phyloP scores from a whole-genome alignment of 371 early-diverging fungal species.

The Actinomucor elegans region DNA sequence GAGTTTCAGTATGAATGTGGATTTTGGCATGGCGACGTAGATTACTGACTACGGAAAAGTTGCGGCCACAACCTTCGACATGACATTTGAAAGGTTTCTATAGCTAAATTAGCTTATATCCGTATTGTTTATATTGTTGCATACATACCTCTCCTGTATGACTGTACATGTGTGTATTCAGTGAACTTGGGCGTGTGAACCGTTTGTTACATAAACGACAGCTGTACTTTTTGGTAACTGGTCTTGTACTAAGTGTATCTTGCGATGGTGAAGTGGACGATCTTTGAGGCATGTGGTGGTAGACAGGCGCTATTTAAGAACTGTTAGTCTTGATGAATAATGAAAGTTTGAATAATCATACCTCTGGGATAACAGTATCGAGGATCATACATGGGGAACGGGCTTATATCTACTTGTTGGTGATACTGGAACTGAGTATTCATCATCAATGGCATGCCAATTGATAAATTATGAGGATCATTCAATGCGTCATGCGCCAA shows the following conservation, averaged over 20 bases:
- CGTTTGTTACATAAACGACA: constrained; percentile 32
- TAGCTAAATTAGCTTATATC: neutral
- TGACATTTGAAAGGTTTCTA: constrained; percentile 38
- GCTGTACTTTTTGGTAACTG: constrained; percentile 18
- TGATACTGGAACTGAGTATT: no score
- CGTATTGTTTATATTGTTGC: neutral
- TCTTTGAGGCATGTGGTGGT: neutral
- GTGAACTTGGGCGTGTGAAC: constrained; percentile 37
- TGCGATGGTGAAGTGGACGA: neutral
- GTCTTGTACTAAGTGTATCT: neutral
- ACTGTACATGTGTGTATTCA: constrained; percentile 35
- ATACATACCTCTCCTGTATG: constrained; percentile 41
- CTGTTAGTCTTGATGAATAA: no score
- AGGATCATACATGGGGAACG: no score
- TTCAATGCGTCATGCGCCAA: no score
- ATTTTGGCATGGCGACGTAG: constrained; percentile 37
- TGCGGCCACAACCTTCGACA: constrained; percentile 29
- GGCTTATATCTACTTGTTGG: no score
- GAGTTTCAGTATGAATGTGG: no score
- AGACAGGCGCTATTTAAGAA: neutral
- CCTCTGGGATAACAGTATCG: no score
- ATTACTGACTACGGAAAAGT: constrained; percentile 38
- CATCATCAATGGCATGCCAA: constrained; percentile 10
- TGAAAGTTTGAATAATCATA: no score
- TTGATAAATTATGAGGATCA: neutral